Conservation (phyloP, 495 filamentous ascomycete genomes). For the Neurospora sp. region DNA sequence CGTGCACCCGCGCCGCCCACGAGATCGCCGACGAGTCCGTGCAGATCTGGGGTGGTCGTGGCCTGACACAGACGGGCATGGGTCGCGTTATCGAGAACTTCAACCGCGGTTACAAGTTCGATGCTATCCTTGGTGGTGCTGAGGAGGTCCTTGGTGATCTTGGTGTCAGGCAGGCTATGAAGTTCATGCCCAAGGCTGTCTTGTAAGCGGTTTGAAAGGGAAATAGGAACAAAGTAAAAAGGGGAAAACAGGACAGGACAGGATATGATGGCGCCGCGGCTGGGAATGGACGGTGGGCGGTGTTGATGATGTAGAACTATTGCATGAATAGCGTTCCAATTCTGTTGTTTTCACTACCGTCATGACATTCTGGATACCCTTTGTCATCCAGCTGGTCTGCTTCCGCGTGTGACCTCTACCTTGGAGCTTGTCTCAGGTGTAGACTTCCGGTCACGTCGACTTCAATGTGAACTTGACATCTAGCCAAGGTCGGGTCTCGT, state of each 20-base stretch:
- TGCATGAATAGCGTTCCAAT: neutral
- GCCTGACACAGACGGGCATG: constrained; percentile 75
- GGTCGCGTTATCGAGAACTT: constrained; percentile 72
- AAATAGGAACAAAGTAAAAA: neutral
- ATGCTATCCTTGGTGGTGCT: constrained; percentile 75
- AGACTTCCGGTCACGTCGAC: neutral
- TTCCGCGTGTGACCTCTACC: neutral
- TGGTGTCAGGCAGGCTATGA: constrained; percentile 73
- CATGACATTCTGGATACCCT: neutral
- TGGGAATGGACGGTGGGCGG: neutral
- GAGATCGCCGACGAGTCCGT: constrained; percentile 75
- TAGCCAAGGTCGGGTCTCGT: neutral
- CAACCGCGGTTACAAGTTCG: constrained; percentile 79
- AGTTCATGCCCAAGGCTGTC: constrained; percentile 74
- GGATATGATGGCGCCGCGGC: neutral
- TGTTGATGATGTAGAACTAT: neutral
- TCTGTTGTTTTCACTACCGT: neutral
- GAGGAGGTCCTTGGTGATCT: constrained; percentile 79
- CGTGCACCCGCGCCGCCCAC: constrained; percentile 62
- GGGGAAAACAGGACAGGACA: neutral
- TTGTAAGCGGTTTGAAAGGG: constrained; percentile 34
- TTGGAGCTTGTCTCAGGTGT: too few relatives aligned
- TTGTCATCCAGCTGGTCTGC: neutral
- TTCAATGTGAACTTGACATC: neutral
- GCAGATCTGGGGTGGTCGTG: constrained; percentile 81